Conservation (phyloP, 345 rosid genomes). For the Schrenkiella parvula region DNA sequence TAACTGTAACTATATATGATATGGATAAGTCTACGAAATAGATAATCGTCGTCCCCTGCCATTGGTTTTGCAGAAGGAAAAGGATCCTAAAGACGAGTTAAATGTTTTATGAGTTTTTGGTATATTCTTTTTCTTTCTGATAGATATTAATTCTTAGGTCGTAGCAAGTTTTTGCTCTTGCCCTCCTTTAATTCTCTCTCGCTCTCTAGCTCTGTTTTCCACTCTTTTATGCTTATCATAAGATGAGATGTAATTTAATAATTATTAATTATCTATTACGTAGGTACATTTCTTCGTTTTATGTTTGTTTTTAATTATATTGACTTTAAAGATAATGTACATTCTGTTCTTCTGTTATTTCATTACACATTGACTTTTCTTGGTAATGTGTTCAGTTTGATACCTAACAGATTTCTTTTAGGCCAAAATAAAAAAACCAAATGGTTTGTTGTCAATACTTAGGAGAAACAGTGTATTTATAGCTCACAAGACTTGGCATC, state of each 20-base stretch:
- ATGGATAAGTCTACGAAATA: conserved; percentile 14
- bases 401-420: background rate
- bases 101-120: background rate
- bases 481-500: too few species aligned
- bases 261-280: background rate
- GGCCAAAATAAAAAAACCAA: too few species aligned
- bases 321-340: background rate
- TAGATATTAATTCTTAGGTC: background rate
- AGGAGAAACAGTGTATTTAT: too few species aligned
- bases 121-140: background rate
- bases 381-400: background rate
- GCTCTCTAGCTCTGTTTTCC: background rate
- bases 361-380: background rate
- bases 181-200: background rate
- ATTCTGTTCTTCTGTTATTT: background rate
- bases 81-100: background rate
- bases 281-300: background rate
- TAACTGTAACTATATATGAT: conserved; percentile 25
- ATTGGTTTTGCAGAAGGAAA: conserved; percentile 4
- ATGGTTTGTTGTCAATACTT: too few species aligned
- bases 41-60: conserved; percentile 3
- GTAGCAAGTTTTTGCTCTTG: conserved; percentile 13
- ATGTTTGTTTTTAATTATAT: background rate
- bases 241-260: conserved; percentile 6
- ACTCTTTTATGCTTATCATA: background rate